Evolutionary conservation across 257 asterid species (phyloP).

Genomic region (Solanum raphanifolium): DNA sequence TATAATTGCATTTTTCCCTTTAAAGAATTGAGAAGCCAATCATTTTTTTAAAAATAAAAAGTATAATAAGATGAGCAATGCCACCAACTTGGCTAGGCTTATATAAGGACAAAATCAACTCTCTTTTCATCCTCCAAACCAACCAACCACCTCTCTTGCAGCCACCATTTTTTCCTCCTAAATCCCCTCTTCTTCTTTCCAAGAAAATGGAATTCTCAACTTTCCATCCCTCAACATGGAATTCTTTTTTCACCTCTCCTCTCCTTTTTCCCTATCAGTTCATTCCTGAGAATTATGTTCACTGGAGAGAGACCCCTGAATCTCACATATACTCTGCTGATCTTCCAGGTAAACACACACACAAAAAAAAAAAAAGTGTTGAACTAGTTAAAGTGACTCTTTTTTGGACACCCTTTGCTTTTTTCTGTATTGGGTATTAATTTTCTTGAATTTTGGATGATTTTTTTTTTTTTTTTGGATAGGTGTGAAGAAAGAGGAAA

Average conservation of each 20-base stretch:
- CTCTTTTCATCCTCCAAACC: neutral
- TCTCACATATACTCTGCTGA: constrained; percentile 65
- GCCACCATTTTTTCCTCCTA: neutral
- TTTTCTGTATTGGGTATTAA: neutral
- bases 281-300: constrained; percentile 50
- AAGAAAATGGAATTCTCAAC: constrained; percentile 28
- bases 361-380: neutral
- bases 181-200: neutral
- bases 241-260: constrained; percentile 24
- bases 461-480: neutral
- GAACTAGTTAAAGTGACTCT: neutral
- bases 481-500: constrained; percentile 65
- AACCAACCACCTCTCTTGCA: neutral
- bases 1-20: neutral
- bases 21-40: neutral
- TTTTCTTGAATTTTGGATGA: neutral
- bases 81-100: neutral
- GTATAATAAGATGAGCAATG: neutral
- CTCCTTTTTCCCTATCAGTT: constrained; percentile 22
- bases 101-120: neutral
- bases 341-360: constrained; percentile 40
- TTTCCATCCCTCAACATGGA: constrained; percentile 12
- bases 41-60: neutral
- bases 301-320: constrained; percentile 60
- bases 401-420: neutral